Percentiles rank a stretch among this genome's conserved stretches.
Evolutionary conservation across 2,329 filamentous ascomycete species (phyloP).

Genomic region (Fusarium xyrophilum): DNA sequence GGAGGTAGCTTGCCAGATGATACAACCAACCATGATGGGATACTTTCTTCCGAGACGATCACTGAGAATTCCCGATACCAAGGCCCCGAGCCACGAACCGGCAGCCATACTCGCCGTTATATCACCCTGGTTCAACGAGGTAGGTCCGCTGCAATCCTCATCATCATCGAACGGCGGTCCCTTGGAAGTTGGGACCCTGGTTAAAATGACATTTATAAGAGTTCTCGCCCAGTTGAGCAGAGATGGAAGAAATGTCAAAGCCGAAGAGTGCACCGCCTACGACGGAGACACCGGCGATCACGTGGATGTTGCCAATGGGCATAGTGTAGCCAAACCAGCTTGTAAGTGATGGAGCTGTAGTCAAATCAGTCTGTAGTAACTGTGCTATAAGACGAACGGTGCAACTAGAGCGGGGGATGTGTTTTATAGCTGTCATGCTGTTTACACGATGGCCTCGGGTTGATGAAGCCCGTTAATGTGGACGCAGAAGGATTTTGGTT

Average conservation of each 20-base stretch:
- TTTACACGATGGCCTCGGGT: neutral
- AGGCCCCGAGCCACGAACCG: conserved; percentile 58
- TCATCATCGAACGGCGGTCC: conserved; percentile 44
- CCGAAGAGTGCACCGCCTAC: conserved; percentile 39
- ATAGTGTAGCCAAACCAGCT: neutral
- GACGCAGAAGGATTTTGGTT: neutral
- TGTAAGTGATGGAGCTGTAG: neutral
- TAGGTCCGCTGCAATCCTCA: conserved; percentile 44
- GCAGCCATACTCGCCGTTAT: conserved; percentile 61
- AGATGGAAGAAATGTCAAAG: conserved; percentile 39
- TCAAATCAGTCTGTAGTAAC: neutral
- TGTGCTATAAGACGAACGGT: neutral
- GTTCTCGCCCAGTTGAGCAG: conserved; percentile 43
- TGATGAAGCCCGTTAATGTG: conserved; percentile 3
- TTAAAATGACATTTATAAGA: conserved; percentile 51
- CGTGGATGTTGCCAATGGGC: conserved; percentile 39
- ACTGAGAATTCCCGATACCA: conserved; percentile 57
- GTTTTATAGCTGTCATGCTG: conserved; percentile 13
- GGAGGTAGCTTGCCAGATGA: conserved; percentile 55
- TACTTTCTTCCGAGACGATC: conserved; percentile 58
- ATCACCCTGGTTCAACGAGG: conserved; percentile 56
- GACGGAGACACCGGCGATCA: conserved; percentile 36
- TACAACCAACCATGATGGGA: conserved; percentile 58
- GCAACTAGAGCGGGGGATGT: neutral
- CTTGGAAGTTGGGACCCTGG: conserved; percentile 44